phyloP scores from a whole-genome alignment of 2,329 filamentous ascomycete species.

The Sclerotinia sclerotiorum region DNA sequence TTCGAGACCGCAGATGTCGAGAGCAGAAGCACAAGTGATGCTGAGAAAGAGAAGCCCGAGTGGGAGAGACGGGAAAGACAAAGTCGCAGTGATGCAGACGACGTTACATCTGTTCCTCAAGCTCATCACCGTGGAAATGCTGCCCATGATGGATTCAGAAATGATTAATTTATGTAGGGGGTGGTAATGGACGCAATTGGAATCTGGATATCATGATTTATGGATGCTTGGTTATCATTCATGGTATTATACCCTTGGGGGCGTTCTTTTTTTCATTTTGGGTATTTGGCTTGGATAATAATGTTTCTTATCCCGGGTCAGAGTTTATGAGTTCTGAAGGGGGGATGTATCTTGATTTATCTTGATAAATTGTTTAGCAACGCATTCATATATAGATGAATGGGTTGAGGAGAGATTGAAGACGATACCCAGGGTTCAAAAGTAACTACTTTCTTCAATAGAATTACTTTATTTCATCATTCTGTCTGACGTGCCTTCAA shows the following conservation, averaged over 20 bases:
- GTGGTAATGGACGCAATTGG: constrained; percentile 11
- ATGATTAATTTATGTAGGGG: constrained; percentile 15
- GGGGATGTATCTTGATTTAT: not conserved
- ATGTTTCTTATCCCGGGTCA: constrained; percentile 11
- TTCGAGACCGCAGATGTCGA: constrained; percentile 38
- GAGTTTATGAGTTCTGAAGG: not conserved
- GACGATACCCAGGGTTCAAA: constrained; percentile 11
- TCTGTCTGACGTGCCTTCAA: not conserved
- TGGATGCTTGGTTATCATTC: constrained; percentile 13
- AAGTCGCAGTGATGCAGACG: not conserved
- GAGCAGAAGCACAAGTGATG: constrained; percentile 30
- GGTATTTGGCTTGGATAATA: constrained; percentile 10
- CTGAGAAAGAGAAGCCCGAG: constrained; percentile 15
- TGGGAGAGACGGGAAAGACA: constrained; percentile 13
- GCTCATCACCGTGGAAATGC: constrained; percentile 14
- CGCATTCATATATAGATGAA: not conserved
- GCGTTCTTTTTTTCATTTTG: constrained; percentile 16
- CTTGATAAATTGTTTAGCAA: not conserved
- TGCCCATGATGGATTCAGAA: constrained; percentile 18
- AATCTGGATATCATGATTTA: constrained; percentile 11
- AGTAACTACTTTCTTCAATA: constrained; percentile 1
- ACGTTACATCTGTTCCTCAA: not conserved
- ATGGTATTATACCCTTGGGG: constrained; percentile 16
- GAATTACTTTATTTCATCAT: not conserved
- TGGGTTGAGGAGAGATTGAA: not conserved